Percentiles rank a stretch among this genome's conserved stretches.
Conservation (phyloP, 148 eudicot genomes). For the Fagopyrum esculentum region DNA sequence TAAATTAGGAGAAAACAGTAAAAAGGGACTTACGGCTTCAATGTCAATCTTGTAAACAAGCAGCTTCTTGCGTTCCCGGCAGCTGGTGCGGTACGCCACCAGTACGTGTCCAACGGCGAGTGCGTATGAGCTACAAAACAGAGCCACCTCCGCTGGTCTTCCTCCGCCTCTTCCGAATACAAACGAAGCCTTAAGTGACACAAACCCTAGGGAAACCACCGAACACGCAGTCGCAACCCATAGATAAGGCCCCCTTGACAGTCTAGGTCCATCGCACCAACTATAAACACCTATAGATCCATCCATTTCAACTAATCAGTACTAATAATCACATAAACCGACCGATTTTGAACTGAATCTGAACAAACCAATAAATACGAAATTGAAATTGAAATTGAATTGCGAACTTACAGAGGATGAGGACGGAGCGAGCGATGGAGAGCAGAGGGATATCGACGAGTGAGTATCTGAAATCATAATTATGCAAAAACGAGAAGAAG, state of each 20-base stretch:
- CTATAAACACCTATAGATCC: slow-evolving; percentile 69
- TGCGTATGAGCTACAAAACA: slow-evolving; percentile 46
- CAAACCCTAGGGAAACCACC: slow-evolving; percentile 58
- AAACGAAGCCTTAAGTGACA: slow-evolving; percentile 78
- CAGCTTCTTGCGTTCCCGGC: slow-evolving; percentile 79
- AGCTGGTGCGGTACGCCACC: slow-evolving; percentile 82
- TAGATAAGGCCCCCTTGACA: slow-evolving; percentile 81
- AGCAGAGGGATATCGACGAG: slow-evolving; percentile 38
- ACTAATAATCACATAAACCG: background rate
- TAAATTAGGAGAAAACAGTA: too few species aligned
- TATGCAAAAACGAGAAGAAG: slow-evolving; percentile 14
- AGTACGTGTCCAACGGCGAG: slow-evolving; percentile 68
- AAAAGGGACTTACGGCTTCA: slow-evolving; percentile 69
- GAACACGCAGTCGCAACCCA: slow-evolving; percentile 60
- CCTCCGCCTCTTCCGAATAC: slow-evolving; percentile 26
- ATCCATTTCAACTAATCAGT: background rate
- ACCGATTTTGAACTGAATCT: background rate
- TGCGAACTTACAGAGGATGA: slow-evolving; percentile 31
- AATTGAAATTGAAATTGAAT: background rate
- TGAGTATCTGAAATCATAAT: slow-evolving; percentile 35
- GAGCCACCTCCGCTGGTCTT: slow-evolving; percentile 32
- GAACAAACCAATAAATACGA: background rate
- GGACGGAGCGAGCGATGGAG: slow-evolving; percentile 29
- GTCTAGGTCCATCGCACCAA: slow-evolving; percentile 85
- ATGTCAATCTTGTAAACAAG: slow-evolving; percentile 81